A percentile compares a stretch with the other conserved stretches of the same genome.
Evolutionary conservation across 768 basidiomycete species (phyloP).

Genomic region (Calocera cornea): DNA sequence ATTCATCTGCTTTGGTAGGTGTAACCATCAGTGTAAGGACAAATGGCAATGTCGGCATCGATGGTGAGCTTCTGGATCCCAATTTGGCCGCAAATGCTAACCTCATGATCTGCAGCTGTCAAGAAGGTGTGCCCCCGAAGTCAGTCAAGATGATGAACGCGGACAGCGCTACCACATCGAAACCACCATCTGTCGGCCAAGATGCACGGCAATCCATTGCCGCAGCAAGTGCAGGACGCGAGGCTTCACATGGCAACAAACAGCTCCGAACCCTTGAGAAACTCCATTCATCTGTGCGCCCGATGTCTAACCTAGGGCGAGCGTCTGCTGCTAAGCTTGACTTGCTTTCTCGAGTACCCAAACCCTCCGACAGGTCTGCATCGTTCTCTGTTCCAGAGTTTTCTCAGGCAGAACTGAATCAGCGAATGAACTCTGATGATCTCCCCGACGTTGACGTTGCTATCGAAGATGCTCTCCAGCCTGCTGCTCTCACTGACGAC

Average conservation of each 20-base stretch:
- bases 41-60: conserved; percentile 61
- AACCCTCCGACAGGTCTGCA: not conserved
- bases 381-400: not conserved
- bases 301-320: not conserved
- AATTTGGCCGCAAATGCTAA: no score
- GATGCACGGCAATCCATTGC: no score
- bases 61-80: conserved; percentile 37
- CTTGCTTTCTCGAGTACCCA: not conserved
- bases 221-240: no score
- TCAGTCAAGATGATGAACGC: no score
- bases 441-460: not conserved
- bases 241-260: not conserved
- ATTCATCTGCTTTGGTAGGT: conserved; percentile 32
- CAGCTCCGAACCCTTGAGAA: not conserved
- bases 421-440: not conserved
- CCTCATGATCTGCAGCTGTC: no score
- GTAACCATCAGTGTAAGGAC: conserved; percentile 70
- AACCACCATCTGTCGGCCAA: no score
- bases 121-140: no score
- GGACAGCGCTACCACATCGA: no score
- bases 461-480: not conserved
- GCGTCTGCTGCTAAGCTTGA: not conserved
- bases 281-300: not conserved
- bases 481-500: not conserved
- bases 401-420: not conserved